These are phyloP conservation scores for Cutaneotrichosporon sp. DNA, from an alignment of 1,284 basidiomycete species.

Conservation along the genomic window DNA sequence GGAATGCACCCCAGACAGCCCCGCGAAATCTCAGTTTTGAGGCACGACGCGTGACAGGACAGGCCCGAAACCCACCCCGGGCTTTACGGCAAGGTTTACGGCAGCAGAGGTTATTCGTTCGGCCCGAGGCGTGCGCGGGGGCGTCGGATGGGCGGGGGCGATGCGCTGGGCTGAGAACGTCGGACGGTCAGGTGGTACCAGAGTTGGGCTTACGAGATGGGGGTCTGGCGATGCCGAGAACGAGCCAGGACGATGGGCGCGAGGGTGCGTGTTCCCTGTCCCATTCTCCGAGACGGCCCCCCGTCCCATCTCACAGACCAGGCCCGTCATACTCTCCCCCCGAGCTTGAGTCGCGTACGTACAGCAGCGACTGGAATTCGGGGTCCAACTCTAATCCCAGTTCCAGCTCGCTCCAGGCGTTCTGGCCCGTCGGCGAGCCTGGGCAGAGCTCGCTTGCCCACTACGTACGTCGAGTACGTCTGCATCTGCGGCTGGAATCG, in stretches of 20 bases:
- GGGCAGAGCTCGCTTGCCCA: too few species aligned
- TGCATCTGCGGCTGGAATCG: too few species aligned
- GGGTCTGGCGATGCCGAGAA: too few species aligned
- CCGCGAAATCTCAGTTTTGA: background rate
- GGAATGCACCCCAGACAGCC: background rate
- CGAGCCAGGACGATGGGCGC: too few species aligned
- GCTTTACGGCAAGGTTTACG: background rate
- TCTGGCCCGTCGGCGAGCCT: too few species aligned
- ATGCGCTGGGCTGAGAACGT: too few species aligned
- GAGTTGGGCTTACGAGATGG: too few species aligned
- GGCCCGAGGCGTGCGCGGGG: background rate
- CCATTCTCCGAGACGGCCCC: too few species aligned
- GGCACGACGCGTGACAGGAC: constrained; percentile 1
- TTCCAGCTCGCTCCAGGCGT: too few species aligned
- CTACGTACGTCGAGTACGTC: too few species aligned
- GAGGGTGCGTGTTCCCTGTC: too few species aligned
- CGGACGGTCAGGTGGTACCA: too few species aligned
- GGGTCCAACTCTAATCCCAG: background rate
- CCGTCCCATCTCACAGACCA: background rate
- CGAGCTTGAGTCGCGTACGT: background rate
- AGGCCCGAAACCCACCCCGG: background rate
- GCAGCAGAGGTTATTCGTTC: background rate
- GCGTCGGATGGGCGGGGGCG: background rate
- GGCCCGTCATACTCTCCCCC: background rate
- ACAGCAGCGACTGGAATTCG: background rate